A percentile compares a stretch with the other conserved stretches of the same genome.
These are phyloP conservation scores for Vitellaria paradoxa DNA, from an alignment of 179 eudicot species.

Conservation along the genomic window DNA sequence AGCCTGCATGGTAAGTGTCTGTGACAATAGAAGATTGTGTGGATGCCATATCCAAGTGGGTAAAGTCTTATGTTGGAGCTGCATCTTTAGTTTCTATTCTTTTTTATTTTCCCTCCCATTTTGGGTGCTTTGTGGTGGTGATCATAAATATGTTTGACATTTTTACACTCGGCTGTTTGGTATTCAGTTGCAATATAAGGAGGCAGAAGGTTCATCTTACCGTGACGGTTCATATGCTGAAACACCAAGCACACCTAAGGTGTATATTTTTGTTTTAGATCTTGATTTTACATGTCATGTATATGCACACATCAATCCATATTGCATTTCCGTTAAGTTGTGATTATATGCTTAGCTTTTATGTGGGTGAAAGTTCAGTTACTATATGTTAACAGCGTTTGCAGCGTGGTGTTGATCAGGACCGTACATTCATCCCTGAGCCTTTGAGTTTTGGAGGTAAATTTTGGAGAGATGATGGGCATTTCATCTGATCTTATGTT, in stretches of 20 bases:
- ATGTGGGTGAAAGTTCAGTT: constrained; percentile 8
- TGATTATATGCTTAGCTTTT: background rate
- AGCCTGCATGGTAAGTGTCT: background rate
- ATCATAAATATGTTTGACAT: background rate
- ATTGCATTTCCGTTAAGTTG: too few relatives aligned
- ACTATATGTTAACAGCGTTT: constrained; percentile 44
- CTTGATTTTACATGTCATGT: background rate
- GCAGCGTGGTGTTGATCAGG: constrained; percentile 69
- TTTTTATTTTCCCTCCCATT: background rate
- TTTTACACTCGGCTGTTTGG: constrained; percentile 14
- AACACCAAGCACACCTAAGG: constrained; percentile 84
- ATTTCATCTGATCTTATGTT: background rate
- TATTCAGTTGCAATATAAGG: constrained; percentile 83
- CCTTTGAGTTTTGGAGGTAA: constrained; percentile 73
- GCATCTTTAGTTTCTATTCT: background rate
- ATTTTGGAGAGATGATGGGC: constrained; percentile 3
- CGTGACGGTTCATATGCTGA: constrained; percentile 83
- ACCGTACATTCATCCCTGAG: constrained; percentile 71
- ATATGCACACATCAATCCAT: too few relatives aligned
- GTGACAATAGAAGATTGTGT: background rate
- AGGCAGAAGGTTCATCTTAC: constrained; percentile 80
- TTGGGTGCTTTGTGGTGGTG: background rate
- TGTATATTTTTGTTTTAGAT: constrained; percentile 15
- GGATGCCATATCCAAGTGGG: background rate
- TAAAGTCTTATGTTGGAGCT: background rate